phyloP scores from a whole-genome alignment of 2,329 filamentous ascomycete genomes.

The Hypoxylon sp. region DNA sequence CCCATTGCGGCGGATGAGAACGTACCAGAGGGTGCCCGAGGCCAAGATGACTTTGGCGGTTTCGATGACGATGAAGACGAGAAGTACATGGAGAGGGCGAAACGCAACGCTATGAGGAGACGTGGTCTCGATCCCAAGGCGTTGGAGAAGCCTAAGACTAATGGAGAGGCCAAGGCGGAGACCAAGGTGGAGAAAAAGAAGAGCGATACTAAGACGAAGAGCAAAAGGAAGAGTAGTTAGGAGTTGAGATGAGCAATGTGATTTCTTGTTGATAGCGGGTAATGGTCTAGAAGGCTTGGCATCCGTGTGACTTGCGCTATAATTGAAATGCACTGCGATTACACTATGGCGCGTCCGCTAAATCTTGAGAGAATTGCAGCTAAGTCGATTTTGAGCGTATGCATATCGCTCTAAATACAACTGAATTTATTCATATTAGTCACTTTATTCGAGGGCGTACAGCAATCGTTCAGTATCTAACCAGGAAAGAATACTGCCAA shows the following conservation, averaged over 20 bases:
- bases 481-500: too few relatives aligned
- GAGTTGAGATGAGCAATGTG: conserved; percentile 17
- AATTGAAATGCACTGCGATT: conserved; percentile 2
- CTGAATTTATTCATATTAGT: too few relatives aligned
- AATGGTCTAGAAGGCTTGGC: conserved; percentile 14
- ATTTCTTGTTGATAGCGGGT: conserved; percentile 15
- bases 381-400: too few relatives aligned
- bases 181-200: conserved; percentile 49
- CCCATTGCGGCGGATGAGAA: conserved; percentile 69
- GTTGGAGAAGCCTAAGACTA: conserved; percentile 61
- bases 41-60: conserved; percentile 74
- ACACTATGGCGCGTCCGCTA: too few relatives aligned
- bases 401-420: too few relatives aligned
- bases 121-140: conserved; percentile 81
- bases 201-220: conserved; percentile 44
- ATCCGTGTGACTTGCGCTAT: neutral
- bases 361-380: neutral
- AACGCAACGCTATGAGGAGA: conserved; percentile 79
- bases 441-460: too few relatives aligned
- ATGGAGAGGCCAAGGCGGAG: conserved; percentile 60
- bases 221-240: conserved; percentile 46
- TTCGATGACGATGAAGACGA: conserved; percentile 82
- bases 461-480: too few relatives aligned
- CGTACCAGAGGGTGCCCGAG: conserved; percentile 57
- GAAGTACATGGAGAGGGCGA: conserved; percentile 79